These are phyloP conservation scores for Tolypocladium endophyticum DNA, from an alignment of 2,329 filamentous ascomycete genomes.

Conservation along the genomic window DNA sequence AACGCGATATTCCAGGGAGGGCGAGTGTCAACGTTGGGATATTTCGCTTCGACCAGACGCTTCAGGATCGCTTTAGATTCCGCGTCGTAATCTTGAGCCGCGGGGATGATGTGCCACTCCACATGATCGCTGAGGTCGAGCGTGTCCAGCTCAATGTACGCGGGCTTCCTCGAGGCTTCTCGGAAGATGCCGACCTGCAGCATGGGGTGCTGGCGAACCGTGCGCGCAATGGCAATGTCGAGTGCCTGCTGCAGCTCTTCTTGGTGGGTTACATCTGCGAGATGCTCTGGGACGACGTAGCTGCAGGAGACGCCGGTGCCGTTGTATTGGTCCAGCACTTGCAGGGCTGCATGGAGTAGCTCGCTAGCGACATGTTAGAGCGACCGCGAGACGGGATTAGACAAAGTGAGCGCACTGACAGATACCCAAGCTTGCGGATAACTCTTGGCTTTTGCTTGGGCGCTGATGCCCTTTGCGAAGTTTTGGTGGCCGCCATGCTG, in stretches of 20 bases:
- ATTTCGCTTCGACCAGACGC: not conserved
- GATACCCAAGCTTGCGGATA: not conserved
- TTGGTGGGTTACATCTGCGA: not conserved
- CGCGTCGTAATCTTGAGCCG: not conserved
- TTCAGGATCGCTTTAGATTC: not conserved
- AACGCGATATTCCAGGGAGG: not conserved
- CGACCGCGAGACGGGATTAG: not conserved
- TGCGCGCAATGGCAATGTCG: not conserved
- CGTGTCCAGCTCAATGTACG: not conserved
- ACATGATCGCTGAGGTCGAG: not conserved
- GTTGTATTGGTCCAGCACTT: not conserved
- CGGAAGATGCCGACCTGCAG: not conserved
- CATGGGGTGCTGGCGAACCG: not conserved
- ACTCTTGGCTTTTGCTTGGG: not conserved
- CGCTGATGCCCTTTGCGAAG: not conserved
- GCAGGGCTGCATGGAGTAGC: not conserved
- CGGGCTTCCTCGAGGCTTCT: not conserved
- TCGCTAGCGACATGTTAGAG: not conserved
- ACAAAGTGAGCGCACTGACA: not conserved
- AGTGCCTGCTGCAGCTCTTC: not conserved
- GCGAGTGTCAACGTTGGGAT: not conserved
- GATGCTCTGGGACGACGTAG: not conserved
- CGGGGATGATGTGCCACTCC: not conserved
- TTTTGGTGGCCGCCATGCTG: not conserved
- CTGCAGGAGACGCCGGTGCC: not conserved